Base-by-base conservation (phyloP, 1,284 basidiomycete species). In the Xerocomus minutiporus region DNA sequence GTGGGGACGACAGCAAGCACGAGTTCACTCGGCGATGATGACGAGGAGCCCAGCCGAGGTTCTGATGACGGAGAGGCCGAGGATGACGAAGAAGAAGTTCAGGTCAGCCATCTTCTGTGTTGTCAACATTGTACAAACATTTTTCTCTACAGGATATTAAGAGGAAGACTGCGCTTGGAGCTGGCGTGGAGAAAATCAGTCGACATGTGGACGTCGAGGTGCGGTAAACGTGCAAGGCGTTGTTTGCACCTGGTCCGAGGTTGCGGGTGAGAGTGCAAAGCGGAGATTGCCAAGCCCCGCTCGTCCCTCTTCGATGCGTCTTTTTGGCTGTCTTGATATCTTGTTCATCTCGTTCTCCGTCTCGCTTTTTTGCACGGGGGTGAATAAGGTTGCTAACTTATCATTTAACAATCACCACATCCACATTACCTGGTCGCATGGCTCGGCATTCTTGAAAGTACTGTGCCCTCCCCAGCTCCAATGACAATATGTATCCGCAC, bases 101-200 rank as follows among this genome's bases (percentile, higher is more conserved):
- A 74, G 70, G 77, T 57, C 68, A 67, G 60, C 64, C 58, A 9
- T 51, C n/a, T 9, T 1, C 5, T 2, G 0, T 48, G 3, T 39
- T 8, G 12, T n/a, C 5, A n/a, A 35, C 8, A 13, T 20, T 3
- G 4, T 56, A 50, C 44, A 38, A 53, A 59, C 41, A 52, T 34
- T 32, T 32, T 42, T 49, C 26, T 51, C 74, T 53, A 57, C 59
- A 74, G 58, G 62, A 68, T 40, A 47, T 48, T 9, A 32, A 54
- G 26, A 61, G 74, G 48, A 74, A 71, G 55, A 78, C 76, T 28
- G 69, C 74, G 7, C 61, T 80, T 6, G 76, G 82, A 25, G 86
- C 86, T 11, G 83, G 85, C 29, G 79, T 88, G 38, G 86, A 88
- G 73, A 86, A 86, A 71, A 75, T 88, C 59, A 83, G 80, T 62